Conservation (phyloP, 257 asterid genomes). For the Solanum etuberosum region DNA sequence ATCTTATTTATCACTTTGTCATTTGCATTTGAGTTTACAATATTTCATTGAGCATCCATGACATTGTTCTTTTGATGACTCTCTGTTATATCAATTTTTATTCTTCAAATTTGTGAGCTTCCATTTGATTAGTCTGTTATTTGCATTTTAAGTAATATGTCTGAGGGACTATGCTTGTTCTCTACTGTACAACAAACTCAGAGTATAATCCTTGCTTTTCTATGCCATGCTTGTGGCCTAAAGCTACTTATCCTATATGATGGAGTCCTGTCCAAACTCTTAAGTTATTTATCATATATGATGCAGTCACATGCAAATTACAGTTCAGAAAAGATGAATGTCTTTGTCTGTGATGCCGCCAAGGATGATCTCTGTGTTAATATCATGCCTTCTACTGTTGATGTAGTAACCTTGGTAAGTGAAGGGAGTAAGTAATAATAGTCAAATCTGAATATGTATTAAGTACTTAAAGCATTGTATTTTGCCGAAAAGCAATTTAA, state of each 20-base stretch:
- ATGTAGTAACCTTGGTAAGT: constrained; percentile 67
- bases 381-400: constrained; percentile 55
- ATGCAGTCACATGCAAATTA: constrained; percentile 49
- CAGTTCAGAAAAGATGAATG: constrained; percentile 31
- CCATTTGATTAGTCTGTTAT: background rate
- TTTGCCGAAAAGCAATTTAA: background rate
- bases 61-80: background rate
- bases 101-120: background rate
- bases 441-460: background rate
- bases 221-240: background rate
- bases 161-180: background rate
- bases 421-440: background rate
- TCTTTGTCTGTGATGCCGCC: constrained; percentile 58
- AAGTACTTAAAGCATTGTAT: background rate
- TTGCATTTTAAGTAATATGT: background rate
- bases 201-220: background rate
- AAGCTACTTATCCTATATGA: background rate
- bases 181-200: background rate
- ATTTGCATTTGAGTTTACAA: background rate
- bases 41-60: background rate
- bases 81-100: background rate
- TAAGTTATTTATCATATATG: background rate
- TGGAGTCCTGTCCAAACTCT: constrained; percentile 39
- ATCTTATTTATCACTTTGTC: background rate
- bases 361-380: constrained; percentile 45